Base-by-base conservation (phyloP, 2,329 filamentous ascomycete species). In the Calycina marina region DNA sequence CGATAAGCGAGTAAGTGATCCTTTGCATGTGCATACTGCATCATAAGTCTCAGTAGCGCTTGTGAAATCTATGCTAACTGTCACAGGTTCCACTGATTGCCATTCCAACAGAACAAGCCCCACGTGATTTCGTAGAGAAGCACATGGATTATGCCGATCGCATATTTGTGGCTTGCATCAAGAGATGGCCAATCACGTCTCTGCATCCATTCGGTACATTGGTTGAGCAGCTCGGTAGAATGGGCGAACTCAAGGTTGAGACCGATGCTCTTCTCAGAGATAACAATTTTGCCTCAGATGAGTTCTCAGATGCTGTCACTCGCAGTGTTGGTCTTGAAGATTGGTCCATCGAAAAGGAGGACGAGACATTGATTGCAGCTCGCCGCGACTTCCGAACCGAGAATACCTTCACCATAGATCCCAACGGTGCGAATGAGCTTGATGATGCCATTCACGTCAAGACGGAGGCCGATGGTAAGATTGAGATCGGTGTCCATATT, bases 161-260 rank as follows among this genome's bases (percentile, higher is more conserved):
- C 49, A 98, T 98, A 50, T 98, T 98, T 45, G 90, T 98, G 46
- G 90, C 90, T 29, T 94, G 86, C 62, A 98, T 98, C 60, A 98
- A 98, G 70, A 76, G 90, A 52, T 98, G 90, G 90, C 90, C 90
- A 41, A 98, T 98, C 51, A 98, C 90, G 16, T 98, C 90, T n/a
- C 73, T 98, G 35, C 90, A 98, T 61, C 90, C 90, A 18, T 98
- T 98, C 50, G 90, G 90, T 53, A 98, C 90, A 6, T 74, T 98
- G 28, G 86, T 96, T 33, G 90, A 98, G 61, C 84, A 93, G 59
- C 77, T 98, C 33, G 90, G 90, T 40, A 83, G 84, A 55, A 96
- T 96, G 82, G 90, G 90, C 44, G 85, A 98, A 54, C 69, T 93
- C 46, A 93, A 86, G 62, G 88, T 98, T 36, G 90, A 98, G 61